phyloP scores from a whole-genome alignment of 345 rosid genomes.

The Eucalyptus regnans region DNA sequence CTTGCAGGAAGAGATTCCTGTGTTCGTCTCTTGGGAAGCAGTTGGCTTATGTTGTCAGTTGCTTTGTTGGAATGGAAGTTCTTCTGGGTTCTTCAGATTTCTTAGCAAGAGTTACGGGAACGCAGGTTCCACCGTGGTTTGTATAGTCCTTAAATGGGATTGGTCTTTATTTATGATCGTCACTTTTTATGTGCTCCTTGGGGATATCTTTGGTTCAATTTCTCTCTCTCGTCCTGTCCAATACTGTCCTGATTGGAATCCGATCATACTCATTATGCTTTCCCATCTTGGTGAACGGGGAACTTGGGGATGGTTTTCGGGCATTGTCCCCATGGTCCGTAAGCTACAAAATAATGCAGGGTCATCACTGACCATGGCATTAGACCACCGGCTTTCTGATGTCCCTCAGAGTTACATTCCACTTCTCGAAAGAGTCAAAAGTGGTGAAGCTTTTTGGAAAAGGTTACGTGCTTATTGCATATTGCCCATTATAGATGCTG shows the following conservation, averaged over 20 bases:
- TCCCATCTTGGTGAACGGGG: background rate
- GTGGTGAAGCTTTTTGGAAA: background rate
- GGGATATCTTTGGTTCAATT: background rate
- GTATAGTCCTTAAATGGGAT: background rate
- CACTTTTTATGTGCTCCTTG: background rate
- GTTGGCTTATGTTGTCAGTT: background rate
- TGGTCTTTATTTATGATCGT: background rate
- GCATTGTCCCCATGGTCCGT: background rate
- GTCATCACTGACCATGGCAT: background rate
- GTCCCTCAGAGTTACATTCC: background rate
- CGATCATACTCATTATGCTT: background rate
- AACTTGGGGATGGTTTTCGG: background rate
- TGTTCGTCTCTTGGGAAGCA: background rate
- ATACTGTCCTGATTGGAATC: background rate
- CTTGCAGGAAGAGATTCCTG: background rate
- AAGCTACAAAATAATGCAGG: background rate
- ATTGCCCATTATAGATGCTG: background rate
- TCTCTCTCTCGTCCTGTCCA: background rate
- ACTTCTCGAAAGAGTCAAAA: background rate
- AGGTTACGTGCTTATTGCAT: background rate
- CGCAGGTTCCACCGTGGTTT: background rate
- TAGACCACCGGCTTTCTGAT: background rate
- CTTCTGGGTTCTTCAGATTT: background rate
- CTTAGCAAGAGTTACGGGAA: background rate
- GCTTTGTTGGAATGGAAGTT: background rate